These are phyloP conservation scores for Maudiozyma humilis DNA, from an alignment of 1,139 yeast genomes.

Conservation along the genomic window DNA sequence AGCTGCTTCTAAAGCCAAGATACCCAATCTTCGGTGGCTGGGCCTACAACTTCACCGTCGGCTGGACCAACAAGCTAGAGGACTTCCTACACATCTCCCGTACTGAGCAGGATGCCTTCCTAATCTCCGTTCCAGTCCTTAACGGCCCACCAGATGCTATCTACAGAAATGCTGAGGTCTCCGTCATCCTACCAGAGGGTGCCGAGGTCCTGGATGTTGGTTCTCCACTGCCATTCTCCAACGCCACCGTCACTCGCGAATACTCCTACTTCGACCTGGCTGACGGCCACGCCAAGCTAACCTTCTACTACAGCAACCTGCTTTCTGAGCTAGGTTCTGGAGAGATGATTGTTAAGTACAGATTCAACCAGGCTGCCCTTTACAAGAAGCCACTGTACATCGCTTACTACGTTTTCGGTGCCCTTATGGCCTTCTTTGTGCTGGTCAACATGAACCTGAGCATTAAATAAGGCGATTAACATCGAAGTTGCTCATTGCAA, in stretches of 20 bases:
- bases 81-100: slow-evolving; percentile 42
- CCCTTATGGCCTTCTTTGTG: slow-evolving; percentile 50
- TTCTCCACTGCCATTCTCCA: slow-evolving; percentile 45
- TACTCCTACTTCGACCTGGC: slow-evolving; percentile 67
- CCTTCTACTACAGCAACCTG: slow-evolving; percentile 52
- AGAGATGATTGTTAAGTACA: slow-evolving; percentile 55
- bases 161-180: slow-evolving; percentile 55
- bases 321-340: slow-evolving; percentile 61
- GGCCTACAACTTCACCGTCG: slow-evolving; percentile 91
- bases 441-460: slow-evolving; percentile 29
- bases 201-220: slow-evolving; percentile 55
- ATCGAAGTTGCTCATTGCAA: too few relatives aligned
- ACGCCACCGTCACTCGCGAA: slow-evolving; percentile 38
- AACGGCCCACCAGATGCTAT: slow-evolving; percentile 63
- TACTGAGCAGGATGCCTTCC: slow-evolving; percentile 43
- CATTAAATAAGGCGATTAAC: slow-evolving; percentile 5
- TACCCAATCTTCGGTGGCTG: slow-evolving; percentile 94
- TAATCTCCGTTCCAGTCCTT: slow-evolving; percentile 61
- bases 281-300: slow-evolving; percentile 74
- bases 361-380: slow-evolving; percentile 46
- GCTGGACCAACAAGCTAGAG: slow-evolving; percentile 65
- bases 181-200: slow-evolving; percentile 81
- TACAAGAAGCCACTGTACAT: slow-evolving; percentile 60
- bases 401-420: slow-evolving; percentile 54
- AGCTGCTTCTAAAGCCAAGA: slow-evolving; percentile 68